Evolutionary conservation across 306 rosid genomes (phyloP).

Genomic region (Inga oerstediana): DNA sequence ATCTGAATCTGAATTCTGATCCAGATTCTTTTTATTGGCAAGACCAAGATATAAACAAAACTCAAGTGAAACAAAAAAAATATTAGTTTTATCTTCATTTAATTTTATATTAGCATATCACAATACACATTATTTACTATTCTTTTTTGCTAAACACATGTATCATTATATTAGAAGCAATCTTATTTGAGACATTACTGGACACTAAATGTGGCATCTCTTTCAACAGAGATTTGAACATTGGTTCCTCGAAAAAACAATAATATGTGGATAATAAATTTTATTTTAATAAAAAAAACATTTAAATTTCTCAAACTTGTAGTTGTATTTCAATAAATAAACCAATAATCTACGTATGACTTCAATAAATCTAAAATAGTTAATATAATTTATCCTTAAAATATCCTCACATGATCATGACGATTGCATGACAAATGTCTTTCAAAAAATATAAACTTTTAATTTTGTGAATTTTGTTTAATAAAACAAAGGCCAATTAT

Average conservation of each 20-base stretch:
- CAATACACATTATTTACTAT: neutral
- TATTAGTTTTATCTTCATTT: neutral
- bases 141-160: too few relatives aligned
- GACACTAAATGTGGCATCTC: too few relatives aligned
- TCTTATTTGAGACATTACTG: fast-evolving
- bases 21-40: neutral
- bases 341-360: neutral
- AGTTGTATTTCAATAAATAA: neutral
- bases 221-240: too few relatives aligned
- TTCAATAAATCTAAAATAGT: neutral
- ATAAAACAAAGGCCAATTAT: neutral
- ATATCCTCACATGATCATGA: neutral
- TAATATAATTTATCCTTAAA: neutral
- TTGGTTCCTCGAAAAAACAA: too few relatives aligned
- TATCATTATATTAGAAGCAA: too few relatives aligned
- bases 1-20: neutral
- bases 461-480: neutral
- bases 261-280: neutral
- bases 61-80: neutral
- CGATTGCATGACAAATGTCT: neutral
- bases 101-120: neutral
- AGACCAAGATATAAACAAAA: neutral
- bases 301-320: neutral
- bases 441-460: neutral
- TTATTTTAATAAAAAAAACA: neutral